A percentile compares a stretch with the other conserved stretches of the same genome.
phyloP scores from a whole-genome alignment of 495 filamentous ascomycete species.

The Penicillium maclennaniae region DNA sequence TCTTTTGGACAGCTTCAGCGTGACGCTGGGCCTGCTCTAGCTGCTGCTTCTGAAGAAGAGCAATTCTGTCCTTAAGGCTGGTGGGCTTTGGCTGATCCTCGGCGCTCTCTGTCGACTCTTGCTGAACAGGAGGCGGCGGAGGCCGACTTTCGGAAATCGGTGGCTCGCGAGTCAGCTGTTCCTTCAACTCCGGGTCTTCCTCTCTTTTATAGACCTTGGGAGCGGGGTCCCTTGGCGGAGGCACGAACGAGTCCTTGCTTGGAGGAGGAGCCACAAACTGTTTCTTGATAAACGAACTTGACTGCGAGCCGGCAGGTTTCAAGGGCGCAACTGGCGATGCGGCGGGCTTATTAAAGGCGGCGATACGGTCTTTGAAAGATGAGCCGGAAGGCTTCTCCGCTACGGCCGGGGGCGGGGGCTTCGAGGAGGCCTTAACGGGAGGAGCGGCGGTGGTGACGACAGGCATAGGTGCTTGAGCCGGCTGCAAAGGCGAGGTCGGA shows the following conservation, averaged over 20 bases:
- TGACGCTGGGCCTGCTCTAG: constrained; percentile 77
- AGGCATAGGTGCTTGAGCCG: constrained; percentile 21
- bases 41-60: constrained; percentile 89
- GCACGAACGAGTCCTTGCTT: constrained; percentile 86
- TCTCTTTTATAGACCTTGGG: constrained; percentile 81
- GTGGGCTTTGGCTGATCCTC: constrained; percentile 84
- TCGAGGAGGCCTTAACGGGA: constrained; percentile 39
- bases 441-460: constrained; percentile 22
- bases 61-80: constrained; percentile 91
- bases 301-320: constrained; percentile 65
- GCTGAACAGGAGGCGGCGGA: constrained; percentile 45
- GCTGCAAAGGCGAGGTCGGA: constrained; percentile 27
- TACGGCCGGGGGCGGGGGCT: constrained; percentile 57
- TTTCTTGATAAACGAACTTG: constrained; percentile 83
- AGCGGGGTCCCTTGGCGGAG: constrained; percentile 62
- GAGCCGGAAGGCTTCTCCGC: constrained; percentile 70
- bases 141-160: constrained; percentile 54
- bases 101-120: constrained; percentile 39
- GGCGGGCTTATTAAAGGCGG: constrained; percentile 89
- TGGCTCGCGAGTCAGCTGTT: constrained; percentile 47
- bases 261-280: constrained; percentile 97
- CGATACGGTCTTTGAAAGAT: constrained; percentile 92
- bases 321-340: constrained; percentile 82
- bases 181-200: constrained; percentile 79
- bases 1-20: constrained; percentile 73